phyloP scores from a whole-genome alignment of 305 asterid species.

The Fraxinus latifolia region DNA sequence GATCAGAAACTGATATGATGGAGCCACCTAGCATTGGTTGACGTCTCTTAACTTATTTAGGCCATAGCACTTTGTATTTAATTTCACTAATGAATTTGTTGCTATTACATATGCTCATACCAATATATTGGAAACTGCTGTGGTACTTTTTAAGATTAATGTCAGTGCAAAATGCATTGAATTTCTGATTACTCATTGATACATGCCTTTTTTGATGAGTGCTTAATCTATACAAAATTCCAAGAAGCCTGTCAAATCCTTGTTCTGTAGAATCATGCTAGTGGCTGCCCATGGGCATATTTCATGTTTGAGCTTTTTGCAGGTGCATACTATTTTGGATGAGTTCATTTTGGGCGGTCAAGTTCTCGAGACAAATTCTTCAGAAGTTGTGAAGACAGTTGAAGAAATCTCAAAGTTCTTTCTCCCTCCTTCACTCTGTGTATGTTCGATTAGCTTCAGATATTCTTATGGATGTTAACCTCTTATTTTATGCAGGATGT shows the following conservation, averaged over 20 bases:
- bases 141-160: background rate
- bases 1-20: background rate
- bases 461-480: background rate
- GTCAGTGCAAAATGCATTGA: background rate
- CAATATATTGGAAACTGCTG: background rate
- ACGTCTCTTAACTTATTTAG: background rate
- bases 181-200: background rate
- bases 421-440: slow-evolving; percentile 20
- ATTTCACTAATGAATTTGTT: background rate
- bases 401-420: slow-evolving; percentile 70
- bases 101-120: background rate
- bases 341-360: slow-evolving; percentile 93
- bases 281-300: background rate
- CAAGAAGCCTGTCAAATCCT: slow-evolving; percentile 14
- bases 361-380: slow-evolving; percentile 79
- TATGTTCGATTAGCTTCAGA: background rate
- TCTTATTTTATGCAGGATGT: slow-evolving; percentile 60
- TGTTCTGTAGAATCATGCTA: background rate
- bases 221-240: background rate
- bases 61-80: background rate
- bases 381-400: slow-evolving; percentile 72
- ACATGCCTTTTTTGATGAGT: slow-evolving; percentile 12
- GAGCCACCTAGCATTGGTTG: background rate
- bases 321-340: slow-evolving; percentile 86
- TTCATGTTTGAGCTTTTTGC: slow-evolving; percentile 23